A percentile compares a stretch with the other conserved stretches of the same genome.
Conservation (phyloP, 371 early-diverging fungal species). For the Zychaea mexicana region DNA sequence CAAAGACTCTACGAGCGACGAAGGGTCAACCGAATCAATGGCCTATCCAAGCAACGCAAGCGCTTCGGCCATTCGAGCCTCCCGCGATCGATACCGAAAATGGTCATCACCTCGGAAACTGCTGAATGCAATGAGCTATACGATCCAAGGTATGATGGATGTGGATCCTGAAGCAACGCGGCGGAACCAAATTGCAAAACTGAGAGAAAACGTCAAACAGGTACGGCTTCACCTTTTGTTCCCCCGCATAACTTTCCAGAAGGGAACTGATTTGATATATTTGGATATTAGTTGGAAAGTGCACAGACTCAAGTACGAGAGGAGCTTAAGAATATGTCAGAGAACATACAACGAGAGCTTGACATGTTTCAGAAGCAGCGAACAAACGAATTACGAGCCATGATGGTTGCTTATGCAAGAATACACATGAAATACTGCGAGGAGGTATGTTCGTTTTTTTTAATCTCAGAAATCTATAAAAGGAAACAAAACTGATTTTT, state of each 20-base stretch:
- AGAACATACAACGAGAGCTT: slow-evolving; percentile 77
- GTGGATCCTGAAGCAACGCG: slow-evolving; percentile 90
- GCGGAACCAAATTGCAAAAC: slow-evolving; percentile 78
- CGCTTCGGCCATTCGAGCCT: slow-evolving; percentile 35
- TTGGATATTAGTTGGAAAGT: slow-evolving; percentile 74
- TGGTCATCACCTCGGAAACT: slow-evolving; percentile 52
- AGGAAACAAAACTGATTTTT: too few relatives aligned
- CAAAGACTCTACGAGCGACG: background rate
- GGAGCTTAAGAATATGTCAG: slow-evolving; percentile 73
- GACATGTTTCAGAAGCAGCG: slow-evolving; percentile 87
- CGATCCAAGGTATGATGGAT: slow-evolving; percentile 88
- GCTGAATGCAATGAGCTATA: slow-evolving; percentile 65
- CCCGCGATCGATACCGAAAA: slow-evolving; percentile 44
- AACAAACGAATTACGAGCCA: slow-evolving; percentile 70
- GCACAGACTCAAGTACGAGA: slow-evolving; percentile 57
- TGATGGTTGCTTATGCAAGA: slow-evolving; percentile 76
- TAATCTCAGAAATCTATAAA: too few relatives aligned
- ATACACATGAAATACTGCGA: slow-evolving; percentile 78
- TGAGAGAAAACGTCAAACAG: slow-evolving; percentile 71
- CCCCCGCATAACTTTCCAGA: background rate
- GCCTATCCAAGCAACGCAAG: slow-evolving; percentile 36
- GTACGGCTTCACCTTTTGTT: slow-evolving; percentile 21
- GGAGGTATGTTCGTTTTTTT: slow-evolving; percentile 43
- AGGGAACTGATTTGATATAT: background rate
- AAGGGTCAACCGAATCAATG: slow-evolving; percentile 4